Base-by-base conservation (phyloP, 139 green algal genomes). In the Yamagishiella unicocca region DNA sequence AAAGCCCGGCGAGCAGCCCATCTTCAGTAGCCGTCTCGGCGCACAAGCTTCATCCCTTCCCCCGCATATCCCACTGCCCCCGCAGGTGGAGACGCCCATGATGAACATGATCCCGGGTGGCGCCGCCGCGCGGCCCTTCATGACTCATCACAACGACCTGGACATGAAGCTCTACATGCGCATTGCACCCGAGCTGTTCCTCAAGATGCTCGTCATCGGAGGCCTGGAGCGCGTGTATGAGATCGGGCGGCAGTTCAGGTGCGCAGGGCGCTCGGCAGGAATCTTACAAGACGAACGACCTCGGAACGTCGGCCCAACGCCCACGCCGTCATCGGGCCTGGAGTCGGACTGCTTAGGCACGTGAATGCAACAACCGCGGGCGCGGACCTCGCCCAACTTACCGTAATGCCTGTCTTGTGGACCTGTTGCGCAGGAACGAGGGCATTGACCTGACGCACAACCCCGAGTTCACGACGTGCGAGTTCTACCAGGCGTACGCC, bases 391-490 rank as follows among this genome's bases (percentile, higher is more conserved):
- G n/a, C n/a, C n/a, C n/a, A n/a, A n/a, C n/a, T n/a, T n/a, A n/a
- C n/a, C n/a, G n/a, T n/a, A n/a, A n/a, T n/a, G n/a, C n/a, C n/a
- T n/a, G n/a, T n/a, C n/a, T n/a, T n/a, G n/a, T n/a, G n/a, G n/a
- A n/a, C n/a, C n/a, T 25, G 14, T 58, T 17, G 50, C 33, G 31
- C 68, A 92, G 89, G 12, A 99, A 99, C 76, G 97, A 99, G 95
- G 96, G 97, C 91, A 99, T 99, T 74, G 98, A 99, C 93, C 89
- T 99, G 76, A 99, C 98, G n/a, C 98, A 99, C 96, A 99, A 99
- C 92, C 98, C 98, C 21, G 98, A 99, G 95, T 99, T 99, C 92
- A 99, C 98, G 25, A 99, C 98, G 14, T 98, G 95, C 87, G 98
- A 99, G 92, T 99, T 99, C 89, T 99, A 99, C 93, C 90, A 94